Base-by-base conservation (phyloP, 2,329 filamentous ascomycete species). In the Botrytis pseudocinerea region DNA sequence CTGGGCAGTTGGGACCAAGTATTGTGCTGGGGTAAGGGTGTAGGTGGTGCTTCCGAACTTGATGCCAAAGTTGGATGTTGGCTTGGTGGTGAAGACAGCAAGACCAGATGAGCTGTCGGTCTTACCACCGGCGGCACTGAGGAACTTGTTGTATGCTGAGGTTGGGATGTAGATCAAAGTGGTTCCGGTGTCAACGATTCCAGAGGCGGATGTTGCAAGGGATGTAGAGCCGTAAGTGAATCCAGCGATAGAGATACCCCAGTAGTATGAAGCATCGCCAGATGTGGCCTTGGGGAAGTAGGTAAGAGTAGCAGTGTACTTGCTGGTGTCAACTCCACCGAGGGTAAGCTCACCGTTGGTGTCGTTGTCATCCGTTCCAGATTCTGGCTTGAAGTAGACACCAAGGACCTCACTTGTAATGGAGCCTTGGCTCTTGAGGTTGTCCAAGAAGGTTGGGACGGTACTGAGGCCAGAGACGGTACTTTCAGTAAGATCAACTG, bases 111-210 rank as follows among this genome's bases (percentile, higher is more conserved):
- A 18, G n/a, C 51, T 57, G 0, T 57, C 51, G n/a, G 51, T 57
- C 6, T 4, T 4, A 57, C 51, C 51, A 14, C 51, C 7, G 14
- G n/a, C 3, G 14, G n/a, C 51, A 57, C 2, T 8, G n/a, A 57
- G 51, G 51, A 57, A 57, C 14, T 28, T 57, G 51, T 28, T 57
- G 51, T 57, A 57, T 28, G 51, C 51, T 57, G 51, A 14, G n/a
- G 51, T 57, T 57, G 51, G 51, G 51, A 57, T 57, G 51, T 57
- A 57, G 51, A 57, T 57, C n/a, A 57, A 57, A 57, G 51, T 57
- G 6, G 51, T 57, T 57, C 51, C 51, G 2, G 51, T 57, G 51
- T 57, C 51, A 5, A 57, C 51, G 28, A 57, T 57, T 57, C 51
- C 51, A 5, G 51, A 1, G 2, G 6, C n/a, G n/a, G n/a, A 28